Evolutionary conservation across 192 early-diverging fungal species (phyloP).

Genomic region (Haplosporangium gracile): DNA sequence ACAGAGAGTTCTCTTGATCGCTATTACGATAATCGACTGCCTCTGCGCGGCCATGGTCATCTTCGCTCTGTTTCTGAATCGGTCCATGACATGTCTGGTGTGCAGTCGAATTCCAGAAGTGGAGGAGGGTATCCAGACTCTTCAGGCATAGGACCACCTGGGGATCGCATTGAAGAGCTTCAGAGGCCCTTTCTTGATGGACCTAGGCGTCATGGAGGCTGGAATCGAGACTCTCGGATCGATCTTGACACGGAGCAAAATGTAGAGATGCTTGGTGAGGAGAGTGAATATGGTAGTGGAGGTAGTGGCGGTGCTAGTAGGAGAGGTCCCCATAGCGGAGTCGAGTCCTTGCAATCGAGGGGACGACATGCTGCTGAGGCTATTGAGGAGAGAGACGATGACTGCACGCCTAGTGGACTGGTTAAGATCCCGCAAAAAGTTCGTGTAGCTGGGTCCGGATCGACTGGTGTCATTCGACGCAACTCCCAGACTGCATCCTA

Average conservation of each 20-base stretch:
- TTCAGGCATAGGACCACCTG: conserved; percentile 1
- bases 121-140: background rate
- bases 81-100: background rate
- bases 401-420: conserved; percentile 27
- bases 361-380: background rate
- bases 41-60: background rate
- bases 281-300: background rate
- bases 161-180: background rate
- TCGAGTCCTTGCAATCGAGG: background rate
- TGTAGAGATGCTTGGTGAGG: background rate
- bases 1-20: conserved; percentile 2
- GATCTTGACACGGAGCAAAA: background rate
- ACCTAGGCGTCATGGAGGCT: background rate
- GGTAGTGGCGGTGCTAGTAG: background rate
- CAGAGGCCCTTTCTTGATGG: background rate
- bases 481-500: background rate
- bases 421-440: conserved; percentile 35
- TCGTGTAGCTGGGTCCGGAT: background rate
- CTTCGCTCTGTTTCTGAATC: background rate
- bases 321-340: background rate
- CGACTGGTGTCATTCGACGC: background rate
- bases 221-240: background rate
- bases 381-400: conserved; percentile 13
- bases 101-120: background rate
- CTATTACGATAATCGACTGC: background rate